Base-by-base conservation (phyloP, 2,329 filamentous ascomycete genomes). In the Aureobasidium melanogenum region DNA sequence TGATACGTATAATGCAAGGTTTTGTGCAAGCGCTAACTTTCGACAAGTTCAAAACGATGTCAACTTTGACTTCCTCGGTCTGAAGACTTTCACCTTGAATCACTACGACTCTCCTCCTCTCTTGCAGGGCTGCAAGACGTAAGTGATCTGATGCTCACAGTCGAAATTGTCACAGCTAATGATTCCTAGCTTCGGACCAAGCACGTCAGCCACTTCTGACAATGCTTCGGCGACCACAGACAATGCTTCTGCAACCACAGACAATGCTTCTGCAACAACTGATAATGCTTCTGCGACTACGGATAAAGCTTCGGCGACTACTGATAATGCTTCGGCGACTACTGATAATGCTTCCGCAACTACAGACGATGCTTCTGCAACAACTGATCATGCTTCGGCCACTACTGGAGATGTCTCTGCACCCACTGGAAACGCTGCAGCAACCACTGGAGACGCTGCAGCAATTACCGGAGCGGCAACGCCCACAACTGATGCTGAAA, bases 21-120 rank as follows among this genome's bases (percentile, higher is more conserved):
- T 5, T 15, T 17, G 10, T 38, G 1, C 1, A 38, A 15, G 2
- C 7, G 36, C 51, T 54, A 17, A 54, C 51, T 6, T 24, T n/a
- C n/a, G 9, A 3, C 10, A 3, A 55, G 56, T 59, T 15, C 56
- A 50, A 41, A 59, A 59, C 44, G 56, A 59, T 30, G 24, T 59
- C 44, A 59, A 50, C 6, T 41, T 59, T 17, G 56, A 59, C 17
- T 59, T 59, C 56, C 44, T 59, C 3, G 44, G 56, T 2, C 4
- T 59, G 14, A 50, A 59, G 24, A 59, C 44, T 12, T 59, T 59
- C 24, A 50, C 15, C 17, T 24, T 59, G 19, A 39, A 50, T 10
- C 56, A 59, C 17, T 59, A 59, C 9, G 56, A 59, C 5, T 59
- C 56, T 7, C 56, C 56, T 39, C 30, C 56, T 14, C 44, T 59